Evolutionary conservation across 495 filamentous ascomycete genomes (phyloP), one percentile per base, ranked within the genome.

Genomic region (Parathielavia hyrcaniae): DNA sequence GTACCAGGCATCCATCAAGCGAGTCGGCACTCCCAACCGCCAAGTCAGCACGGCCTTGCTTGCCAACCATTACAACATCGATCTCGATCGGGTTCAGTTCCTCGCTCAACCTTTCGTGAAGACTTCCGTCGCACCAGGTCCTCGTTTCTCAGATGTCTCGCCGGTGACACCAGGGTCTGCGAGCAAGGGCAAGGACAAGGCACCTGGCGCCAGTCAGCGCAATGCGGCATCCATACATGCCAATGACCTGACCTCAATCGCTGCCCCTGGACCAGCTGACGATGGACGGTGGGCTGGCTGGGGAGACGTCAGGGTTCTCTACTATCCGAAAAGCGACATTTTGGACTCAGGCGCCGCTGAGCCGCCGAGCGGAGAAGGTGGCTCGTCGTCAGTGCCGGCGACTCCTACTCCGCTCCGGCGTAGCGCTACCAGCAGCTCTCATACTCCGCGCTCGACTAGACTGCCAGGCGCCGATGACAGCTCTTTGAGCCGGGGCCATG

Each of bases 51-150:
- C 81, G 44, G 80, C 83, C 50, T 73, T 97, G 46, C 73, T 98
- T 41, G 81, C 84, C 40, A 88, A 86, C 47, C 92, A 97, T 69
- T 98, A 96, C 77, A 91, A 91, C 64, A 91, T 98, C 71, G 88
- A 95, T 65, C 79, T 97, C 32, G 91, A 97, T 40, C 86, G 88
- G 58, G 79, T 99, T 51, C 84, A 88, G 44, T 87, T 87, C 65
- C 75, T 97, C 26, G 85, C 93, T 5, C 77, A 84, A 38, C 90
- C 93, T 12, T 96, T 97, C 67, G 76, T 85, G 9, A 93, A 88
- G 66, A 79, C 86, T 66, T 63, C 79, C 60, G 60, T 73, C 62
- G 57, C 71, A 64, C 60, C 63, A 7, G 59, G 38, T 23, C 50
- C 45, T 30, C 60, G 53, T 17, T 53, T 78, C 38, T 41, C 65